Conservation (phyloP, 257 asterid species). For the Coffea canephora region DNA sequence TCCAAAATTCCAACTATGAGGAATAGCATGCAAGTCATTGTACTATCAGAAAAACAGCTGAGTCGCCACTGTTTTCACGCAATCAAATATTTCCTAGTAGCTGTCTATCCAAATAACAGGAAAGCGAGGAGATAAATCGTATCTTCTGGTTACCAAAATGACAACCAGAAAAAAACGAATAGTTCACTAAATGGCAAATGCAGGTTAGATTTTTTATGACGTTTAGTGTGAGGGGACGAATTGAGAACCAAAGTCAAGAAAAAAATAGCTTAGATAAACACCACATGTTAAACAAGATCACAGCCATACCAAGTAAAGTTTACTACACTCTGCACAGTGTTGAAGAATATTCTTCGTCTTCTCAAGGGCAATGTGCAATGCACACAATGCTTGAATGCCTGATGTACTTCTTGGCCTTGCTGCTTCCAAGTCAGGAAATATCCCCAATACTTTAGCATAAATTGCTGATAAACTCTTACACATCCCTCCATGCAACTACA, state of each 20-base stretch:
- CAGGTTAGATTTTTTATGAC: neutral
- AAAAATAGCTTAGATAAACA: neutral
- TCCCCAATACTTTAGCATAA: conserved; percentile 70
- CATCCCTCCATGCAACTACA: conserved; percentile 97
- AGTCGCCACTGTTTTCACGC: neutral
- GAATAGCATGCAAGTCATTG: neutral
- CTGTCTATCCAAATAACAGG: neutral
- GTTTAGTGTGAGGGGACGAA: neutral
- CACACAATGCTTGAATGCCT: conserved; percentile 96
- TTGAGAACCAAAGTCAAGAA: neutral
- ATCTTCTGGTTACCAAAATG: neutral
- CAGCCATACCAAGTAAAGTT: conserved; percentile 82
- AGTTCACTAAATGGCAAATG: neutral
- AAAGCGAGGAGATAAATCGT: neutral
- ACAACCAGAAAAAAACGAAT: neutral
- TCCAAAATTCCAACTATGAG: neutral
- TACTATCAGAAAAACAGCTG: neutral
- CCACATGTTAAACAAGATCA: neutral
- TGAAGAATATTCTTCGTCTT: conserved; percentile 91
- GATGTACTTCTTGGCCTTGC: conserved; percentile 98
- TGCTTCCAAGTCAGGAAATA: conserved; percentile 95
- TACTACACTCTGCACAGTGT: conserved; percentile 94
- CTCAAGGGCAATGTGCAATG: conserved; percentile 97
- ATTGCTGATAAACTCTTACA: conserved; percentile 74
- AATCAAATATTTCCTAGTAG: neutral